Evolutionary conservation across 345 rosid species (phyloP).

Genomic region (Cardamine chenopodiifolia): DNA sequence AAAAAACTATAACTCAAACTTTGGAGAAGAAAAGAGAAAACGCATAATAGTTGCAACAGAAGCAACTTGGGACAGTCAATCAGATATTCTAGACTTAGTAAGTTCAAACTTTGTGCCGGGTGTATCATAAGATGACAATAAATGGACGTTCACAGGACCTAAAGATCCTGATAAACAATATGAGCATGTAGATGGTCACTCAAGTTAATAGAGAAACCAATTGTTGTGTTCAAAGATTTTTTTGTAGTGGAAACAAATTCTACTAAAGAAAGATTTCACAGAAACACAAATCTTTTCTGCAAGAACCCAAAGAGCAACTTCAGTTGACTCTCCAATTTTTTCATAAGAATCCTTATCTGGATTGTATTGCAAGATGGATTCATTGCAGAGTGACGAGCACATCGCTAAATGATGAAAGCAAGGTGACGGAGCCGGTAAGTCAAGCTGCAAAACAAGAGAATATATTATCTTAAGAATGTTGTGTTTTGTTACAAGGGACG

Average conservation of each 20-base stretch:
- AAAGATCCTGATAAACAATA: neutral
- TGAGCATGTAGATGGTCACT: conserved; percentile 9
- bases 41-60: conserved; percentile 19
- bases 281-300: conserved; percentile 78
- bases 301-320: conserved; percentile 95
- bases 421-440: conserved; percentile 86
- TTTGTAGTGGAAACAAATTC: conserved; percentile 13
- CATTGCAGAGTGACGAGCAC: conserved; percentile 98
- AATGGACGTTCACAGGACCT: neutral
- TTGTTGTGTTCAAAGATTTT: conserved; percentile 6
- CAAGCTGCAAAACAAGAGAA: conserved; percentile 64
- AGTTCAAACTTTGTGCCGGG: conserved; percentile 7
- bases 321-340: conserved; percentile 98
- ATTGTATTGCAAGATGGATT: conserved; percentile 91
- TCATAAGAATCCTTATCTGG: conserved; percentile 88
- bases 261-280: conserved; percentile 8
- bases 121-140: conserved; percentile 17
- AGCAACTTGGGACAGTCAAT: conserved; percentile 25
- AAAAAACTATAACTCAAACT: conserved; percentile 4
- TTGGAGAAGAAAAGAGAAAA: conserved; percentile 30
- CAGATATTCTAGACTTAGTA: conserved; percentile 19
- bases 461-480: conserved; percentile 28
- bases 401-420: conserved; percentile 92
- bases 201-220: neutral
- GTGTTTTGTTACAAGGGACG: conserved; percentile 15